A percentile compares a stretch with the other conserved stretches of the same genome.
These are phyloP conservation scores for Geotrichum carabidarum DNA, from an alignment of 1,139 yeast species.

Conservation along the genomic window DNA sequence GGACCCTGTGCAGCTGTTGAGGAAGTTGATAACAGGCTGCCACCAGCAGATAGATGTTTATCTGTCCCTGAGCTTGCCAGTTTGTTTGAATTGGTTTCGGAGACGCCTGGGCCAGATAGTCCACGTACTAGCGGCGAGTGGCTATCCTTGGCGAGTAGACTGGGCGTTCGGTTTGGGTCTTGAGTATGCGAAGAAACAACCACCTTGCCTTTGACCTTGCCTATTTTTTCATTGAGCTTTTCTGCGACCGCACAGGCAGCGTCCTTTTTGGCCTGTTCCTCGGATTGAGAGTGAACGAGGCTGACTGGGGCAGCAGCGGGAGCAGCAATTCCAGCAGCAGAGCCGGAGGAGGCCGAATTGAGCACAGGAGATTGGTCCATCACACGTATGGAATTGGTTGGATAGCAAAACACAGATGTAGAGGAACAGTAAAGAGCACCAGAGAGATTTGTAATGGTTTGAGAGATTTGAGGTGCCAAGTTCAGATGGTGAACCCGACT, in stretches of 20 bases:
- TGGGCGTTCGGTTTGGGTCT: slow-evolving; percentile 11
- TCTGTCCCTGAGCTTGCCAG: not conserved
- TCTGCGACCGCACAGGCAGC: slow-evolving; percentile 17
- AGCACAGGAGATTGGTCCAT: no score
- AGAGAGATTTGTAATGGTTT: no score
- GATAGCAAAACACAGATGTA: no score
- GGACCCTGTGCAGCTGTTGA: not conserved
- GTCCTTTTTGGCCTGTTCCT: slow-evolving; percentile 19
- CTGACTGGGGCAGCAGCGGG: not conserved
- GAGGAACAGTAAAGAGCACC: no score
- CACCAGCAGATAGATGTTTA: not conserved
- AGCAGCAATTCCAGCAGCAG: no score
- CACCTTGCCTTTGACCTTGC: slow-evolving; percentile 21
- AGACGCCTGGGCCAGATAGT: no score
- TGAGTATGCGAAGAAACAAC: slow-evolving; percentile 13
- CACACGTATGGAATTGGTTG: no score
- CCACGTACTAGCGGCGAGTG: not conserved
- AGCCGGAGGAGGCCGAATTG: no score
- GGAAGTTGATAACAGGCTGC: not conserved
- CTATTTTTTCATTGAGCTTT: slow-evolving; percentile 19
- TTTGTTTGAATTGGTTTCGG: not conserved
- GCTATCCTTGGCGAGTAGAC: slow-evolving; percentile 9
- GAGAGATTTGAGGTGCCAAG: no score
- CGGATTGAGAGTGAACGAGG: slow-evolving; percentile 1
- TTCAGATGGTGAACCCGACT: no score